phyloP scores from a whole-genome alignment of 371 early-diverging fungal species.

The Rhizopus microsporus region DNA sequence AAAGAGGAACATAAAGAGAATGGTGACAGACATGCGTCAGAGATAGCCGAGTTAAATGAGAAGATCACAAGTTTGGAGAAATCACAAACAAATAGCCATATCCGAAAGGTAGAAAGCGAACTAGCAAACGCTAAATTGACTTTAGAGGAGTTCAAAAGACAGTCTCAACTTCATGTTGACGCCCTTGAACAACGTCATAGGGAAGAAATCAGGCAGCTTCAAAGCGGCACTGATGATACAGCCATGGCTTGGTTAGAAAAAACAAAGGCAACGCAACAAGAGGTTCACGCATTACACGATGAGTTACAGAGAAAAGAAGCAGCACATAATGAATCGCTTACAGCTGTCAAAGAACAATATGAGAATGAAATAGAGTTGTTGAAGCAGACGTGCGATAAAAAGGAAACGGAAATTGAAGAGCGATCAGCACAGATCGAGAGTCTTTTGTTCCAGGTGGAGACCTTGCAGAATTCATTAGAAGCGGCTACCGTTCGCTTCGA shows the following conservation, averaged over 20 bases:
- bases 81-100: slow-evolving; percentile 23
- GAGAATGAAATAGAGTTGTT: slow-evolving; percentile 9
- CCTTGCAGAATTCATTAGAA: slow-evolving; percentile 39
- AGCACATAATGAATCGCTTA: slow-evolving; percentile 13
- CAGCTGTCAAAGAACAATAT: slow-evolving; percentile 15
- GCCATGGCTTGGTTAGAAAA: slow-evolving; percentile 49
- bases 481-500: slow-evolving; percentile 40
- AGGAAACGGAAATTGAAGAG: slow-evolving; percentile 24
- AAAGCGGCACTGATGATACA: slow-evolving; percentile 44
- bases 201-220: slow-evolving; percentile 41
- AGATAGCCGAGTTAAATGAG: slow-evolving; percentile 8
- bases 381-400: slow-evolving; percentile 11
- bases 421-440: slow-evolving; percentile 32
- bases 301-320: slow-evolving; percentile 16
- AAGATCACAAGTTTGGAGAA: slow-evolving; percentile 22
- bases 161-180: slow-evolving; percentile 28
- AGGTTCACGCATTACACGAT: slow-evolving; percentile 33
- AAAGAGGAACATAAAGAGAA: slow-evolving; percentile 5
- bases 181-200: slow-evolving; percentile 37
- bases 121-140: slow-evolving; percentile 18
- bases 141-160: slow-evolving; percentile 31
- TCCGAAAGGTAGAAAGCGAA: slow-evolving; percentile 36
- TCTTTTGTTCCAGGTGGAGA: slow-evolving; percentile 32
- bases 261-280: slow-evolving; percentile 34
- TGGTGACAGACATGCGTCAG: slow-evolving; percentile 7